Evolutionary conservation across 805 yeast species (phyloP).

Genomic region (Teunomyces kruisii): DNA sequence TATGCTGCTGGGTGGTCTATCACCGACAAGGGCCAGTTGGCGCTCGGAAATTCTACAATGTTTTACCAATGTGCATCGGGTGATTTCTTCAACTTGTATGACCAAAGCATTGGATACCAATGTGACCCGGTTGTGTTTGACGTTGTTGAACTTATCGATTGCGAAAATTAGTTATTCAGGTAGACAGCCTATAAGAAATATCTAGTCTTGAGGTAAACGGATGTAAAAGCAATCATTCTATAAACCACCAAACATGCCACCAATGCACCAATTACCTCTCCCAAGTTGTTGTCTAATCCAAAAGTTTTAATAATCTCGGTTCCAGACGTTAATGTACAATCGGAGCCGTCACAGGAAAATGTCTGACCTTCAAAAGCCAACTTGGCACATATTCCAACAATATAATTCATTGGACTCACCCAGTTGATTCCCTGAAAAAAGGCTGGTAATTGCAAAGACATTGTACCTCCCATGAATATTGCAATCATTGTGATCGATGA

Average conservation of each 20-base stretch:
- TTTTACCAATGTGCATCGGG: constrained; percentile 44
- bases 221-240: constrained; percentile 22
- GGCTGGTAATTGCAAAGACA: constrained; percentile 28
- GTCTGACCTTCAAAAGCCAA: constrained; percentile 18
- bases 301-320: constrained; percentile 32
- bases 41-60: constrained; percentile 28
- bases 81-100: constrained; percentile 38
- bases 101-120: constrained; percentile 29
- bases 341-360: constrained; percentile 14
- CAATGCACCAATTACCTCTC: constrained; percentile 34
- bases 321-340: constrained; percentile 32
- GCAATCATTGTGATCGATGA: constrained; percentile 19
- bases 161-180: constrained; percentile 13
- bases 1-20: constrained; percentile 43
- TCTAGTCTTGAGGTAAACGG: not conserved
- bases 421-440: constrained; percentile 25
- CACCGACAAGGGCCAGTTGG: constrained; percentile 30
- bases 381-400: constrained; percentile 22
- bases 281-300: constrained; percentile 24
- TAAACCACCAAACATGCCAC: constrained; percentile 35
- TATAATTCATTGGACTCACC: constrained; percentile 23
- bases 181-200: not conserved
- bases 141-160: constrained; percentile 35
- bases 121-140: constrained; percentile 38
- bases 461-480: constrained; percentile 30